phyloP scores from a whole-genome alignment of 352 stramenopile species.

The Elongisporangium prolatum region DNA sequence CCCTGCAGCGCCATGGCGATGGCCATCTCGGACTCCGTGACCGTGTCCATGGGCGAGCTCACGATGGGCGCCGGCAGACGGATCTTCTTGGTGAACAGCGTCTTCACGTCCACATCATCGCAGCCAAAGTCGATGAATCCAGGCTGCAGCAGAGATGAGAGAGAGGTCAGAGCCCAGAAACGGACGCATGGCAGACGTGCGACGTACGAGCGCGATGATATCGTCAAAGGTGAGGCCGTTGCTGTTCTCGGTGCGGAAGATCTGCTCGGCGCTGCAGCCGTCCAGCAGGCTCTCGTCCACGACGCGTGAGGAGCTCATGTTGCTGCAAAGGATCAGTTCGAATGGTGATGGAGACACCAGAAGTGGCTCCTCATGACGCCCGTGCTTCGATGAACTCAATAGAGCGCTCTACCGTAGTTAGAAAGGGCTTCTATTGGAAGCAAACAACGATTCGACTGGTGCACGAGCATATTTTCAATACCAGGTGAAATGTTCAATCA shows the following conservation, averaged over 20 bases:
- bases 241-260: conserved; percentile 68
- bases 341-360: background rate
- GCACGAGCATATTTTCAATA: background rate
- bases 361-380: background rate
- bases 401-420: background rate
- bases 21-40: conserved; percentile 98
- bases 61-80: conserved; percentile 92
- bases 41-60: conserved; percentile 99
- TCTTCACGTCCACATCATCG: conserved; percentile 91
- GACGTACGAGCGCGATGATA: conserved; percentile 73
- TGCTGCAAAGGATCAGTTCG: background rate
- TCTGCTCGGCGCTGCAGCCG: conserved; percentile 62
- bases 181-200: background rate
- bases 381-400: background rate
- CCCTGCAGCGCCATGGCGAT: conserved; percentile 98
- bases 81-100: conserved; percentile 90
- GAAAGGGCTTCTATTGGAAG: background rate
- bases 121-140: conserved; percentile 91
- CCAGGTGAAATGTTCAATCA: background rate
- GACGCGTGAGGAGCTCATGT: background rate
- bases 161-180: conserved; percentile 3
- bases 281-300: conserved; percentile 42
- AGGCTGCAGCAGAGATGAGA: conserved; percentile 24
- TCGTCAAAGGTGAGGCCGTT: conserved; percentile 82
- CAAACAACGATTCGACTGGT: background rate